Base-by-base conservation (phyloP, 768 basidiomycete genomes). In the Fomitopsis serialis region DNA sequence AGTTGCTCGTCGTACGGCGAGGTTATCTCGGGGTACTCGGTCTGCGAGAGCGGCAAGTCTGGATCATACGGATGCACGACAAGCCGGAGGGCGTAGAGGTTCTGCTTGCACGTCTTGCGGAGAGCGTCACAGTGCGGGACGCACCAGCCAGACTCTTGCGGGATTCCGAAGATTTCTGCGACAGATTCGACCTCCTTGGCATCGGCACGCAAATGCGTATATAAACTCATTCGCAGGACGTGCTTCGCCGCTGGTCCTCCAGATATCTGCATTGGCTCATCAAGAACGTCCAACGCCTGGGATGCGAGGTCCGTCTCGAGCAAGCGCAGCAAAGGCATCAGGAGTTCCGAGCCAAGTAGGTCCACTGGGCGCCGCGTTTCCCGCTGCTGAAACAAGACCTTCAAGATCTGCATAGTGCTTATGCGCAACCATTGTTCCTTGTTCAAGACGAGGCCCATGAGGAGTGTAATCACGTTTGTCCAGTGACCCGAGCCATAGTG, bases 141-240 rank as follows among this genome's bases (percentile, higher is more conserved):
- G 58, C 82, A 89, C 94, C 94, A 97, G 17, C 94, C 94, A 2
- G 88, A 90, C 36, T 84, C 81, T 52, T 85, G 78, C 1, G 89
- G 86, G 22, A 90, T 74, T 15, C 93, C 92, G 63, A 95, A 95
- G 12, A 95, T 78, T 22, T 83, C 85, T 1, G 84, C 81, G 7
- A 76, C 73, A 6, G 80, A 76, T 36, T 87, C 81, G 11, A 77
- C 72, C 42, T 79, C 72, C 15, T 71, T 60, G 17, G 76, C 72
- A 23, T 72, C 64, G 25, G 72, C 65, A 32, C 70, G 67, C 15
- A 76, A 67, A 25, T 76, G 78, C 22, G 77, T 65, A 58, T 88
- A 85, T 81, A 94, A 85, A 68, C 92, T 93, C 90, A 95, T 92
- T 6, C 91, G 82, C 22, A 95, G 75, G n/a, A 94, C 89, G 59